These are phyloP conservation scores for Cryptosporidium parvum DNA, from an alignment of 169 alveolate genomes.

Conservation along the genomic window DNA sequence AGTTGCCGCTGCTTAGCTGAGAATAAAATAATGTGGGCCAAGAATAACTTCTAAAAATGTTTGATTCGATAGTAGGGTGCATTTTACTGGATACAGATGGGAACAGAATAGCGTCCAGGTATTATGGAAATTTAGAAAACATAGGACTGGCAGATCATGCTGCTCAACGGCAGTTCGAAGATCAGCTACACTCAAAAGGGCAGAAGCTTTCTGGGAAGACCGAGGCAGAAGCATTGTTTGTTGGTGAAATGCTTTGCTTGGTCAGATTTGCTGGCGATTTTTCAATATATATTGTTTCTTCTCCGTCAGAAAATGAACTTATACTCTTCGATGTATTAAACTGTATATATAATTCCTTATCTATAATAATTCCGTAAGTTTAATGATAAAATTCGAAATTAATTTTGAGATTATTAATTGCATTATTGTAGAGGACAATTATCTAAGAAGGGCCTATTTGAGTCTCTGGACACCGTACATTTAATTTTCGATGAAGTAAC, in stretches of 20 bases:
- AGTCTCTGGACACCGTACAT: constrained; percentile 45
- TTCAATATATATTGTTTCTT: constrained; percentile 49
- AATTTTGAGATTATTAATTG: not conserved
- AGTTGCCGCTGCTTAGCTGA: not conserved
- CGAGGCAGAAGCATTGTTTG: constrained; percentile 69
- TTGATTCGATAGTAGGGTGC: constrained; percentile 55
- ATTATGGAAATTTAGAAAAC: constrained; percentile 32
- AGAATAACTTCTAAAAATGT: constrained; percentile 8
- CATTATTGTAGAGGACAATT: constrained; percentile 33
- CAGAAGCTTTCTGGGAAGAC: constrained; percentile 36
- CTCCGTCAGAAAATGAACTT: constrained; percentile 52
- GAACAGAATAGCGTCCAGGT: constrained; percentile 48
- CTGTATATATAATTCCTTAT: constrained; percentile 42
- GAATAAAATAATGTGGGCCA: constrained; percentile 16
- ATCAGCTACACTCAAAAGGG: constrained; percentile 35
- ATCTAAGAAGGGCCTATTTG: constrained; percentile 51
- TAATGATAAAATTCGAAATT: not conserved
- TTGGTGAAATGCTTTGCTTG: constrained; percentile 50
- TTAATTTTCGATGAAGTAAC: constrained; percentile 61
- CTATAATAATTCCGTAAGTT: constrained; percentile 56
- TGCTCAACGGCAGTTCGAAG: constrained; percentile 46
- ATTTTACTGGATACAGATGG: constrained; percentile 62
- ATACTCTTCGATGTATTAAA: constrained; percentile 33
- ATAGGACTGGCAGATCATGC: not conserved
- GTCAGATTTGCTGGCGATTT: constrained; percentile 31